Evolutionary conservation across 495 filamentous ascomycete species (phyloP).

Genomic region (Sphaerosporella brunnea): DNA sequence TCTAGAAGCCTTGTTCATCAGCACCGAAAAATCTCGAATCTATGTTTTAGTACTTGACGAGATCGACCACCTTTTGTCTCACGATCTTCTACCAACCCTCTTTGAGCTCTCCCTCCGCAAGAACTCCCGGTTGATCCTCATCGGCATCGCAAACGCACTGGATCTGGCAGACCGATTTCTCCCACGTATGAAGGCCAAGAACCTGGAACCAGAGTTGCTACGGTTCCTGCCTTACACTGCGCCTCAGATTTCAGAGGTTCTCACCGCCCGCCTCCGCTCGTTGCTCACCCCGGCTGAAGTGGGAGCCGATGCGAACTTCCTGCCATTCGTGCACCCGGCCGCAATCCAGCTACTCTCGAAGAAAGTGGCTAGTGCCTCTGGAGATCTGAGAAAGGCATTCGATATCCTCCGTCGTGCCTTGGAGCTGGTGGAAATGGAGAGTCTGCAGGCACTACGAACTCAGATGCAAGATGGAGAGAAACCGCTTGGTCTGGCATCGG

Average conservation of each 20-base stretch:
- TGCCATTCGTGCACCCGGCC: slow-evolving; percentile 82
- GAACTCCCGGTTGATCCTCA: slow-evolving; percentile 57
- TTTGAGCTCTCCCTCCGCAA: slow-evolving; percentile 83
- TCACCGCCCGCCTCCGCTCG: slow-evolving; percentile 63
- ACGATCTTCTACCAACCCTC: slow-evolving; percentile 74
- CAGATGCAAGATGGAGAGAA: slow-evolving; percentile 19
- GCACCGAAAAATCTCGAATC: slow-evolving; percentile 69
- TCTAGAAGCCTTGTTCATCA: slow-evolving; percentile 89
- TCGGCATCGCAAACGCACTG: slow-evolving; percentile 93
- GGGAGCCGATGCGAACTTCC: slow-evolving; percentile 36
- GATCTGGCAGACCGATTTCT: slow-evolving; percentile 91
- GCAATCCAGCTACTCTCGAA: slow-evolving; percentile 85
- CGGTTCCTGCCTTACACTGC: slow-evolving; percentile 89
- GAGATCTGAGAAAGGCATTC: slow-evolving; percentile 87
- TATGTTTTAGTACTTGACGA: slow-evolving; percentile 83
- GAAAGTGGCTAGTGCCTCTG: slow-evolving; percentile 83
- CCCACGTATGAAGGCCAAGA: slow-evolving; percentile 79
- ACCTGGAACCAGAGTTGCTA: slow-evolving; percentile 71
- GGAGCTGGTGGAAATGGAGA: slow-evolving; percentile 76
- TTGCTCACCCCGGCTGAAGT: slow-evolving; percentile 32
- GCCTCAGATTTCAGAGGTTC: slow-evolving; percentile 68
- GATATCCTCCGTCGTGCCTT: slow-evolving; percentile 81
- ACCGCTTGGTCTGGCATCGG: not conserved
- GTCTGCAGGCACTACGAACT: slow-evolving; percentile 42
- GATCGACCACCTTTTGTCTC: slow-evolving; percentile 75